A percentile compares a stretch with the other conserved stretches of the same genome.
phyloP scores from a whole-genome alignment of 2,329 filamentous ascomycete genomes.

The Colletotrichum echinochloae region DNA sequence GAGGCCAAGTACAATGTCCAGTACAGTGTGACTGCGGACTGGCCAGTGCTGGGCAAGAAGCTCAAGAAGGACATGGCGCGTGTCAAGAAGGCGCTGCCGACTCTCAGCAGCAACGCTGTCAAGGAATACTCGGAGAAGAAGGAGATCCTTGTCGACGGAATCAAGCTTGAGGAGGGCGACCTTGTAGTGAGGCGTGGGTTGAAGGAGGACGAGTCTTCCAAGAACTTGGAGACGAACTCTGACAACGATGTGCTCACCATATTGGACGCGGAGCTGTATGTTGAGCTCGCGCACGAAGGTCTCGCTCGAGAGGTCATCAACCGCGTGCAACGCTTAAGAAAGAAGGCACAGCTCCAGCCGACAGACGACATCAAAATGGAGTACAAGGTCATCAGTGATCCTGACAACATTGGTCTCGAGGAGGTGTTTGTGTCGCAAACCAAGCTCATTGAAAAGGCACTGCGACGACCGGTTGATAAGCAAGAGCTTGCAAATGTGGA shows the following conservation, averaged over 20 bases:
- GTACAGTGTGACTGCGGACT: constrained; percentile 90
- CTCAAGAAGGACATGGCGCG: constrained; percentile 93
- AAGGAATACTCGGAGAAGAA: constrained; percentile 80
- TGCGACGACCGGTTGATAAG: constrained; percentile 78
- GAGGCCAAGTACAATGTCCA: constrained; percentile 93
- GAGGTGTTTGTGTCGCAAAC: constrained; percentile 71
- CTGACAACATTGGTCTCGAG: constrained; percentile 79
- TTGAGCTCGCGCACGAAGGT: constrained; percentile 89
- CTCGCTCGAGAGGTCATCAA: constrained; percentile 93
- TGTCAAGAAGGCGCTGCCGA: constrained; percentile 90
- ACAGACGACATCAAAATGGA: constrained; percentile 98
- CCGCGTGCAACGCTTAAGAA: constrained; percentile 90
- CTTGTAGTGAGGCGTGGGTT: constrained; percentile 84
- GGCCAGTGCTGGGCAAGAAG: constrained; percentile 95
- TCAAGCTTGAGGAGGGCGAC: constrained; percentile 84
- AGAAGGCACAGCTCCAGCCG: constrained; percentile 90
- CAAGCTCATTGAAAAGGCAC: constrained; percentile 59
- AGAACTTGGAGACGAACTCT: constrained; percentile 86
- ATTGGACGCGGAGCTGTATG: constrained; percentile 84
- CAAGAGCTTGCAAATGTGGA: constrained; percentile 45
- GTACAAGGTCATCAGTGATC: constrained; percentile 84
- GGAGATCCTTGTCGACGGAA: constrained; percentile 86
- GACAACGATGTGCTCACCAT: constrained; percentile 93
- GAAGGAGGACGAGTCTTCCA: constrained; percentile 76
- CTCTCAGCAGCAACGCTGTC: constrained; percentile 82